These are phyloP conservation scores for Amyloporia xantha DNA, from an alignment of 768 basidiomycete genomes.

Conservation along the genomic window DNA sequence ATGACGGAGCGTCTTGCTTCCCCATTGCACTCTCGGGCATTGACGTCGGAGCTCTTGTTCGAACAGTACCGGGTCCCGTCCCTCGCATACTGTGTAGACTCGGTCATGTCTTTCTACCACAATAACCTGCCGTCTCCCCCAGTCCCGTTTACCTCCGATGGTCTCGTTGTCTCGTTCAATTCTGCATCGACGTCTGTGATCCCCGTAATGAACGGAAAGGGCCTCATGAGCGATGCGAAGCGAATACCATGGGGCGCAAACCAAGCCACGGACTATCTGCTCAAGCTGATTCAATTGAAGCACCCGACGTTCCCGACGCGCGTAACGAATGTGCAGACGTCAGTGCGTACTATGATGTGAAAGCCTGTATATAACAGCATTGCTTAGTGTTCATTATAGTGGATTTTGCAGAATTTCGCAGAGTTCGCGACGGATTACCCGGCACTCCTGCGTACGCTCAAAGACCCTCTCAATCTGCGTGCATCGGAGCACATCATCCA, in stretches of 20 bases:
- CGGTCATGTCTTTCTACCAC: constrained; percentile 87
- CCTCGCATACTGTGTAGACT: constrained; percentile 83
- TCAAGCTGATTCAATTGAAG: constrained; percentile 92
- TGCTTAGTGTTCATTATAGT: constrained; percentile 40
- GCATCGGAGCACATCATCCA: constrained; percentile 70
- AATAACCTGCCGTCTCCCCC: constrained; percentile 44
- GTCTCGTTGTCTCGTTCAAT: constrained; percentile 86
- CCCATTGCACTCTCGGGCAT: constrained; percentile 82
- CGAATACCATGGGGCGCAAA: constrained; percentile 92
- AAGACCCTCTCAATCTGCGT: constrained; percentile 58
- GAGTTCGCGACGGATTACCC: constrained; percentile 78
- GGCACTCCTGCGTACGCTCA: constrained; percentile 56
- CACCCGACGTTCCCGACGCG: constrained; percentile 90
- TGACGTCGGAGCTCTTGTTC: constrained; percentile 95
- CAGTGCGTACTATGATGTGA: constrained; percentile 37
- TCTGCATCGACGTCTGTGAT: constrained; percentile 88
- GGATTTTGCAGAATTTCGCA: constrained; percentile 87
- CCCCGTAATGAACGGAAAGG: constrained; percentile 78
- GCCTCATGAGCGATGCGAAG: constrained; percentile 80
- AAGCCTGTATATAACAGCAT: neutral
- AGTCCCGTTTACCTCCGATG: constrained; percentile 52
- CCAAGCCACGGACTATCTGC: constrained; percentile 86
- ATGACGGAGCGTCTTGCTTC: constrained; percentile 92
- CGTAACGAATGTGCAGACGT: constrained; percentile 69
- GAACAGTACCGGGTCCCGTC: constrained; percentile 87